Conservation (phyloP, 345 rosid species). For the Pistacia atlantica region DNA sequence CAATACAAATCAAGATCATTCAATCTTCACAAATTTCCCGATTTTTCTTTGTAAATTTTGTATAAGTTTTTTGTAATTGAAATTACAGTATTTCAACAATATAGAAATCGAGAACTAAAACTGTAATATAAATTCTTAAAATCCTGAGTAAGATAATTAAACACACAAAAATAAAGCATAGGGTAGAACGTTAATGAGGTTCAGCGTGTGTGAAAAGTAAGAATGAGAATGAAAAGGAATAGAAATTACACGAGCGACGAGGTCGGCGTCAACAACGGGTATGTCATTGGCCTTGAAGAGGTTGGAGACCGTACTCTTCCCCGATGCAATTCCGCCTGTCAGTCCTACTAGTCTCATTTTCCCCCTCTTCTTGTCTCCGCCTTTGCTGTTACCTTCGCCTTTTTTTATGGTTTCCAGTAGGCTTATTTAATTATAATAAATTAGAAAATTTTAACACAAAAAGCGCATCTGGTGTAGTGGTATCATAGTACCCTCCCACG, state of each 20-base stretch:
- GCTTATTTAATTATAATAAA: too few relatives aligned
- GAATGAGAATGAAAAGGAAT: neutral
- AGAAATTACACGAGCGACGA: conserved; percentile 68
- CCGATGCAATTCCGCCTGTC: conserved; percentile 92
- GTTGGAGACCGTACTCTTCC: conserved; percentile 86
- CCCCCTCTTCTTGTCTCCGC: neutral
- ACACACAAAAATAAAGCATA: neutral
- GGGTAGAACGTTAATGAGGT: neutral
- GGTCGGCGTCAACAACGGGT: conserved; percentile 82
- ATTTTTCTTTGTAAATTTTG: neutral
- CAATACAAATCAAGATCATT: conserved; percentile 6
- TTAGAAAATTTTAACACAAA: too few relatives aligned
- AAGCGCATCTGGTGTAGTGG: conserved; percentile 95
- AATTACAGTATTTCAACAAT: too few relatives aligned
- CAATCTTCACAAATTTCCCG: neutral
- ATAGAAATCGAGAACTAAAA: neutral
- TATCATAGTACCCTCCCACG: conserved; percentile 99
- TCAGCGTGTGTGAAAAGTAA: neutral
- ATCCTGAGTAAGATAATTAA: neutral
- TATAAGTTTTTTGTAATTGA: too few relatives aligned
- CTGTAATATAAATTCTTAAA: neutral
- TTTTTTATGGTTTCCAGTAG: too few relatives aligned
- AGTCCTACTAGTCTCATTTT: conserved; percentile 80
- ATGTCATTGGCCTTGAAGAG: conserved; percentile 70
- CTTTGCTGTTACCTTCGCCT: too few relatives aligned